Percentiles rank a stretch among this genome's conserved stretches.
Evolutionary conservation across 2,329 filamentous ascomycete species (phyloP).

Genomic region (Colletotrichum lini): DNA sequence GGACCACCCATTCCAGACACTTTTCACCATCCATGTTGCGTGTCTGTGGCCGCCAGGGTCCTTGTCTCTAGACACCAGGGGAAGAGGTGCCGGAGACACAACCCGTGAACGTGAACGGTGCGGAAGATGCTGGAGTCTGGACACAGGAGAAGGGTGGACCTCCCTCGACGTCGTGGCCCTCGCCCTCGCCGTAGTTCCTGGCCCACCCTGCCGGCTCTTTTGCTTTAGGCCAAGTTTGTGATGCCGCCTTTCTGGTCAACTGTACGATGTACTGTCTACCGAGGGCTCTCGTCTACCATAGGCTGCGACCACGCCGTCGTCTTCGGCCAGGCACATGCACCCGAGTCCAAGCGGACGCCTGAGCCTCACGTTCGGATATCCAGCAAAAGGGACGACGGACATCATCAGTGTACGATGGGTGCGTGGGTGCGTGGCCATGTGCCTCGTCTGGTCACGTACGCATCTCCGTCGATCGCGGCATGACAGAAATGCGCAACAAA

Average conservation of each 20-base stretch:
- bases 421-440: neutral
- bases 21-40: conserved; percentile 31
- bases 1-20: conserved; percentile 26
- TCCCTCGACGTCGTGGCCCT: conserved; percentile 18
- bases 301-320: conserved; percentile 17
- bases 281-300: neutral
- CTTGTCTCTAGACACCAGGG: conserved; percentile 33
- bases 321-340: conserved; percentile 19
- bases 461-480: neutral
- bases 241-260: neutral
- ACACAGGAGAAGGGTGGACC: conserved; percentile 21
- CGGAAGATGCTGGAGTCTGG: neutral
- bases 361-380: conserved; percentile 17
- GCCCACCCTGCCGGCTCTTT: neutral
- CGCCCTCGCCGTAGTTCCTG: neutral
- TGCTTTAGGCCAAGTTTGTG: neutral
- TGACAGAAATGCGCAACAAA: conserved; percentile 16
- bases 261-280: neutral
- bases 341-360: conserved; percentile 34
- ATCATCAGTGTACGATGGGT: conserved; percentile 5
- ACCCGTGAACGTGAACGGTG: neutral
- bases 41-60: conserved; percentile 19
- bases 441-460: neutral
- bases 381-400: conserved; percentile 13
- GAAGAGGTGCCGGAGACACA: neutral